phyloP scores from a whole-genome alignment of 2,329 filamentous ascomycete genomes.

The Trichoderma sp. region DNA sequence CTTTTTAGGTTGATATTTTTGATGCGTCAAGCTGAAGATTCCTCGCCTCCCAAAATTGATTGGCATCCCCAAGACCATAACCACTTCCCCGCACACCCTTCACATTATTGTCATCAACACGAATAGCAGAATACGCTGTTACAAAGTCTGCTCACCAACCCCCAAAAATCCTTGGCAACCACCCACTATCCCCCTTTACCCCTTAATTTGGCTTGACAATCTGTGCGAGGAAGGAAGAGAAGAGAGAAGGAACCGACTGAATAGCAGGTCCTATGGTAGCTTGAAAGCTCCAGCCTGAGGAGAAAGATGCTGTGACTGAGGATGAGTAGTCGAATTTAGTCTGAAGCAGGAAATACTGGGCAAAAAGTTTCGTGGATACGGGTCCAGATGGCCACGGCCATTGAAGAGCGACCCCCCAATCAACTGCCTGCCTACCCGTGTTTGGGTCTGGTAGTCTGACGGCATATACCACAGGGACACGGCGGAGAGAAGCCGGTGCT shows the following conservation, averaged over 20 bases:
- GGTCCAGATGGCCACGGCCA: constrained; percentile 18
- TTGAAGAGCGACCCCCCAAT: constrained; percentile 15
- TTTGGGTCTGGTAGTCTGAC: constrained; percentile 4
- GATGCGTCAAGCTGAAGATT: constrained; percentile 1
- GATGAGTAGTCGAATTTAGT: constrained; percentile 12
- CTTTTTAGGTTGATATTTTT: neutral
- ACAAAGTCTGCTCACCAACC: constrained; percentile 16
- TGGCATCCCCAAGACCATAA: constrained; percentile 7
- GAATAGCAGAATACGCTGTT: constrained; percentile 3
- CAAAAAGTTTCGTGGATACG: constrained; percentile 19
- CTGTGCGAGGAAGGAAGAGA: constrained; percentile 28
- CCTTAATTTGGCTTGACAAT: constrained; percentile 37
- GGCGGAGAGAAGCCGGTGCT: constrained; percentile 23
- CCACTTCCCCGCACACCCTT: neutral
- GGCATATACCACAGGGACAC: neutral
- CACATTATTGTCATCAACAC: constrained; percentile 15
- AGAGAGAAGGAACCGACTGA: constrained; percentile 20
- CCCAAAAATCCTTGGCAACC: constrained; percentile 31
- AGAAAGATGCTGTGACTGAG: constrained; percentile 29
- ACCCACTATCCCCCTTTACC: constrained; percentile 29
- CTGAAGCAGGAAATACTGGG: constrained; percentile 23
- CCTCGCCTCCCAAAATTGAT: constrained; percentile 9
- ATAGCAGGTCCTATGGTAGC: constrained; percentile 54
- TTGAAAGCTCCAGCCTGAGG: constrained; percentile 61
- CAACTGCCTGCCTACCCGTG: neutral